phyloP scores from a whole-genome alignment of 139 green algal species.

The Ettlia oleoabundans region DNA sequence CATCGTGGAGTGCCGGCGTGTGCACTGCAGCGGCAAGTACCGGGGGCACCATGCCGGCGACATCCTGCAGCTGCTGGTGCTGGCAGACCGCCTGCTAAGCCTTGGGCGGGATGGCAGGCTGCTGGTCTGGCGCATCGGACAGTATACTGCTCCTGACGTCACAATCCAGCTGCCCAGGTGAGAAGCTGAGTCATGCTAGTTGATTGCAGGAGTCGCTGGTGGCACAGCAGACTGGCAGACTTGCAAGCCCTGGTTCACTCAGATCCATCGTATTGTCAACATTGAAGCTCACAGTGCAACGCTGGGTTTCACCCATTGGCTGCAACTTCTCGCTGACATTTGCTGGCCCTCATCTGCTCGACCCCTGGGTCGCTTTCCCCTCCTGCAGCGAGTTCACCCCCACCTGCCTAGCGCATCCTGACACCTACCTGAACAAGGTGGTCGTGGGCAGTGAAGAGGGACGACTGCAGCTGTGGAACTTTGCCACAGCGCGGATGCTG shows the following conservation, averaged over 20 bases:
- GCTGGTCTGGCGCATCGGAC: slow-evolving; percentile 75
- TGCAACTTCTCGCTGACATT: too few relatives aligned
- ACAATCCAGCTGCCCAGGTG: slow-evolving; percentile 11
- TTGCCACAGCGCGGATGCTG: slow-evolving; percentile 68
- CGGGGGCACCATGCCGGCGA: slow-evolving; percentile 27
- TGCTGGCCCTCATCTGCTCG: too few relatives aligned
- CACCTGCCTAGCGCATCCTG: slow-evolving; percentile 90
- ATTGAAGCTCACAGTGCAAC: too few relatives aligned
- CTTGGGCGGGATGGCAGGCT: slow-evolving; percentile 71
- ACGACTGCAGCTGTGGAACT: slow-evolving; percentile 92
- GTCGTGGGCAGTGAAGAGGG: slow-evolving; percentile 79
- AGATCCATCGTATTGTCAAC: too few relatives aligned
- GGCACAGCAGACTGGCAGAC: too few relatives aligned
- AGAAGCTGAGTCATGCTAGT: too few relatives aligned
- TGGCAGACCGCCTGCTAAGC: slow-evolving; percentile 85
- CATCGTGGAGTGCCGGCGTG: slow-evolving; percentile 78
- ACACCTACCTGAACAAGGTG: slow-evolving; percentile 99
- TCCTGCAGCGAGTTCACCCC: slow-evolving; percentile 64
- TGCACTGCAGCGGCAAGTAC: slow-evolving; percentile 65
- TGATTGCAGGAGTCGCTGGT: too few relatives aligned
- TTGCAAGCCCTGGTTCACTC: too few relatives aligned
- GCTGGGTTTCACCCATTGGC: too few relatives aligned
- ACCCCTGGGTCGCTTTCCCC: neutral
- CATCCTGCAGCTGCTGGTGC: slow-evolving; percentile 77
- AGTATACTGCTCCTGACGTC: slow-evolving; percentile 63